Evolutionary conservation across 352 stramenopile species (phyloP), one percentile per base, ranked within the genome.

Genomic region (Phytophthora sp.): DNA sequence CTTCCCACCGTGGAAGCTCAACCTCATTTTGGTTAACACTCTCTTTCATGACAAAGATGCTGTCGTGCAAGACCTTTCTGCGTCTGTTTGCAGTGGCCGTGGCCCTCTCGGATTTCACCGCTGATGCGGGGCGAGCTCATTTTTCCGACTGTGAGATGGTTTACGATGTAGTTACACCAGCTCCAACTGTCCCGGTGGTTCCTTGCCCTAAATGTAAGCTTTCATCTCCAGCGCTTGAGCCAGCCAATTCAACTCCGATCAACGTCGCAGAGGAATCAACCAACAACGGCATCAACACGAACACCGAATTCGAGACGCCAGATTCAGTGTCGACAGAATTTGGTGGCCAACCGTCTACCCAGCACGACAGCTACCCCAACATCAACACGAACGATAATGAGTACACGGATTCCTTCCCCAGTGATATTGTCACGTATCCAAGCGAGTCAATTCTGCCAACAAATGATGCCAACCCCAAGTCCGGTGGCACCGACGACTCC

Each of bases 61-160:
- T 71, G 17, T 71, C 62, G 17, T 62, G 54, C 48, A 71, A 71
- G 28, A 66, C 50, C 5, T 71, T 71, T 42, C 39, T 71, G 20
- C 39, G 45, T 26, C 31, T 69, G 17, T 65, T 69, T 21, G 39
- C 45, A 8, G 61, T 69, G 11, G 61, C 61, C 28, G 31, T 69
- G 9, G 54, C 61, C 7, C 54, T 69, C n/a, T 51, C 54, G 15
- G n/a, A 54, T 20, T 69, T 60, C 32, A 57, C 61, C 1, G 45
- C 53, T 15, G 12, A 56, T 41, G 54, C 61, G 3, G 35, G 42
- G 3, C 24, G 12, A 9, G 20, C 28, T 1, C 48, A 53, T 30
- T 5, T 24, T 11, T 42, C 28, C n/a, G 60, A 64, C 28, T 64
- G 52, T 26, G 53, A 69, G 24, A 64, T 68, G 60, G 27, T 55